Evolutionary conservation across 768 basidiomycete species (phyloP), one percentile per base, ranked within the genome.

Genomic region (Mycena latifolia): DNA sequence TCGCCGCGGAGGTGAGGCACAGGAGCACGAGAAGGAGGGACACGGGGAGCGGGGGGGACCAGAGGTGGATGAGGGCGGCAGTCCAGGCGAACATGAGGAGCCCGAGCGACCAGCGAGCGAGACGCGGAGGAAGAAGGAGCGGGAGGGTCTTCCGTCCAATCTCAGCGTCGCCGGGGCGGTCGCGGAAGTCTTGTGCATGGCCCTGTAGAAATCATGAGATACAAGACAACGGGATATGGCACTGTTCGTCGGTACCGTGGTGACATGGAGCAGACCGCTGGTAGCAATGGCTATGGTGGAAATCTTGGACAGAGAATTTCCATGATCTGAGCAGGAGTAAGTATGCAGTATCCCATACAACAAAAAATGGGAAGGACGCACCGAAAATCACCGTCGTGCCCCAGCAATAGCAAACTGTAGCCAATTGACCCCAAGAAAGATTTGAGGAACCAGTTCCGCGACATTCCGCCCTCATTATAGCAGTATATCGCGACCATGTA

Each of bases 221-320:
- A 12, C n/a, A 20, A 45, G 43, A 14, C 22, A 24, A 8, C 4
- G 27, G 39, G 15, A 25, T 10, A 9, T 17, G 20, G 9, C 37
- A n/a, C n/a, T n/a, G n/a, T n/a, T n/a, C n/a, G n/a, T n/a, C n/a
- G 9, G 25, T 11, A 80, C 74, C 0, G 81, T 82, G 18, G 79
- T 81, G 10, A 74, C 55, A 33, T 79, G 78, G 31, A 82, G 70
- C 25, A 70, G 69, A 53, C 75, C 69, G 35, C 75, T 82, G 51
- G 73, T 64, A 6, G 65, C 55, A 25, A 80, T 69, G 12, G 80
- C 78, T 2, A 43, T 53, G 24, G 55, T 37, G 39, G 72, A 70
- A 2, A 62, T 65, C 12, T 24, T 37, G 17, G 53, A 68, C 15
- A 73, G 61, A 14, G 66, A 28, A 5, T 60, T 56, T 27, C 65